Evolutionary conservation across 1,284 basidiomycete species (phyloP).

Genomic region (Papiliotrema flavescens): DNA sequence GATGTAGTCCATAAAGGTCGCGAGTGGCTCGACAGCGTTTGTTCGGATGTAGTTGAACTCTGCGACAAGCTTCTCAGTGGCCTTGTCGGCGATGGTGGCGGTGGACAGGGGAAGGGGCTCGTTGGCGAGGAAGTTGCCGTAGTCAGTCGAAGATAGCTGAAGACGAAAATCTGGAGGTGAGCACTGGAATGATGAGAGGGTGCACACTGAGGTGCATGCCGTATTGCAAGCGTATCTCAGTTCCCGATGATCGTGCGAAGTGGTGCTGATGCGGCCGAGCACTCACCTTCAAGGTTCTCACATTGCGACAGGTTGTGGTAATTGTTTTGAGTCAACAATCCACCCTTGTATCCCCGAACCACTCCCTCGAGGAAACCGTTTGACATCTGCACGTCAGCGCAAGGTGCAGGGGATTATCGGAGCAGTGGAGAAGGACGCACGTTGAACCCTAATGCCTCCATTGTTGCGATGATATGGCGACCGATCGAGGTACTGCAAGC

Average conservation of each 20-base stretch:
- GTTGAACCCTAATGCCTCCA: conserved; percentile 87
- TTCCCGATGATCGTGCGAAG: neutral
- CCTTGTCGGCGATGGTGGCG: conserved; percentile 90
- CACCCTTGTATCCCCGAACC: conserved; percentile 90
- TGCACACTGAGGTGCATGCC: no score
- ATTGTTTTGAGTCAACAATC: conserved; percentile 80
- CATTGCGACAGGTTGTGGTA: conserved; percentile 96
- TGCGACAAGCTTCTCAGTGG: conserved; percentile 89
- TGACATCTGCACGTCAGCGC: conserved; percentile 57
- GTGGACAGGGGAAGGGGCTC: conserved; percentile 94
- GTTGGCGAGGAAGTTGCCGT: conserved; percentile 97
- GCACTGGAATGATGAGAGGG: neutral
- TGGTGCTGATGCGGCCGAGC: neutral
- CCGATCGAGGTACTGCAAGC: no score
- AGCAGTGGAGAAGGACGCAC: conserved; percentile 50
- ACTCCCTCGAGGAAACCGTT: conserved; percentile 87
- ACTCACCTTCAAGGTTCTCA: conserved; percentile 89
- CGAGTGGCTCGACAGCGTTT: conserved; percentile 86
- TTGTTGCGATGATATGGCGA: conserved; percentile 34
- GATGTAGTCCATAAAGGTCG: conserved; percentile 95
- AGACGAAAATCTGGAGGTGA: conserved; percentile 72
- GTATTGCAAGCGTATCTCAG: neutral
- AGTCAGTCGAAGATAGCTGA: conserved; percentile 92
- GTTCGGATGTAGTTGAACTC: conserved; percentile 93
- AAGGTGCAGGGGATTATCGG: conserved; percentile 23